These are phyloP conservation scores for Puccinia horiana DNA, from an alignment of 1,284 basidiomycete genomes.

Conservation along the genomic window DNA sequence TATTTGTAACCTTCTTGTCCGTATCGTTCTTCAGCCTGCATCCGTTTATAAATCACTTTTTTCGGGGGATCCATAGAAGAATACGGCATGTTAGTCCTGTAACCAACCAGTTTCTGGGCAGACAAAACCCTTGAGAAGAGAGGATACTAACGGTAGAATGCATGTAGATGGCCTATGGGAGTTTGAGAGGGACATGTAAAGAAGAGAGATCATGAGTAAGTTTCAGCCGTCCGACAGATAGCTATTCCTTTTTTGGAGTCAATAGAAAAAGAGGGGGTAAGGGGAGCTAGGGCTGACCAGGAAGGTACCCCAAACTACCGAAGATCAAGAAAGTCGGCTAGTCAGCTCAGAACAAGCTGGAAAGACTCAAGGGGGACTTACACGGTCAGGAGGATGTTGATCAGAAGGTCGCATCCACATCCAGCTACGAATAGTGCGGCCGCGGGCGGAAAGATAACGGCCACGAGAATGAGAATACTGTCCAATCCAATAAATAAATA, in stretches of 20 bases:
- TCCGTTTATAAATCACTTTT: slow-evolving; percentile 72
- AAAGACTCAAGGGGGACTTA: slow-evolving; percentile 59
- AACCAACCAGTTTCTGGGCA: background rate
- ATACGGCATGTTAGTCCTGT: background rate
- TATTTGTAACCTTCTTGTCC: slow-evolving; percentile 69
- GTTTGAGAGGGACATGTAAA: background rate
- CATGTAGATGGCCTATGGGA: slow-evolving; percentile 60
- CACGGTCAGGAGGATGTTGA: slow-evolving; percentile 75
- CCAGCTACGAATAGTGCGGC: slow-evolving; percentile 73
- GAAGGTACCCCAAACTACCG: slow-evolving; percentile 42
- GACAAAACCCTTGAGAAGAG: background rate
- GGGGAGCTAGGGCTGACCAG: slow-evolving; percentile 19
- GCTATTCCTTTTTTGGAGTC: background rate
- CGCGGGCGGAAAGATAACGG: slow-evolving; percentile 67
- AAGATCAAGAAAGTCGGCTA: background rate
- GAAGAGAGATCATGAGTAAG: background rate
- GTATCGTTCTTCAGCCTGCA: slow-evolving; percentile 74
- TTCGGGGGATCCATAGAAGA: background rate
- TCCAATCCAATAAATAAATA: background rate
- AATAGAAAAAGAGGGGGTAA: background rate
- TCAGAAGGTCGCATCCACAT: slow-evolving; percentile 70
- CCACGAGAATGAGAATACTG: slow-evolving; percentile 61
- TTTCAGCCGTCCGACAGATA: too few species aligned
- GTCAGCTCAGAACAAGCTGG: background rate
- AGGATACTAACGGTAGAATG: slow-evolving; percentile 55